Conservation (phyloP, 2,329 filamentous ascomycete species). For the Trichoderma guizhouense region DNA sequence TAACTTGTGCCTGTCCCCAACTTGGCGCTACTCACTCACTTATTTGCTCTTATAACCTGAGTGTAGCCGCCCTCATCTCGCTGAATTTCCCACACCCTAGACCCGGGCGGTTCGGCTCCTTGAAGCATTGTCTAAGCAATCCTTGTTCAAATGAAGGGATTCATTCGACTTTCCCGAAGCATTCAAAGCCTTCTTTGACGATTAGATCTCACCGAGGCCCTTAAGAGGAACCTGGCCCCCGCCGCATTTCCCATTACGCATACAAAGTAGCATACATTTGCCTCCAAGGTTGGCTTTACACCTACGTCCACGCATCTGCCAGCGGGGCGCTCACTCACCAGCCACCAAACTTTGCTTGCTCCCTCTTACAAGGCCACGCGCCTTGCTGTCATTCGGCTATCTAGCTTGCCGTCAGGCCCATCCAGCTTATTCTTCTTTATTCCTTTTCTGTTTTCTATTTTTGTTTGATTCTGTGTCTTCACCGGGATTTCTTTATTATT, state of each 20-base stretch:
- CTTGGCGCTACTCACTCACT: background rate
- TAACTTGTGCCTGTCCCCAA: background rate
- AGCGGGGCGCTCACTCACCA: slow-evolving; percentile 14
- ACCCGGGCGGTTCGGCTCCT: slow-evolving; percentile 4
- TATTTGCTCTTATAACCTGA: slow-evolving; percentile 1
- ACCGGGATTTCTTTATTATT: background rate
- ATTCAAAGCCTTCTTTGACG: background rate
- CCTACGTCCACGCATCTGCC: background rate
- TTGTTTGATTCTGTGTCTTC: background rate
- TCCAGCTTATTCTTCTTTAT: background rate
- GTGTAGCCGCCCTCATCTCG: slow-evolving; percentile 18
- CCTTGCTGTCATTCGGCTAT: slow-evolving; percentile 8
- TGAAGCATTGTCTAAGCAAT: slow-evolving; percentile 10
- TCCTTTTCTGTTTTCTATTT: background rate
- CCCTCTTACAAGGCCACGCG: slow-evolving; percentile 15
- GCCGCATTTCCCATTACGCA: background rate
- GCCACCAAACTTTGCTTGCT: slow-evolving; percentile 13
- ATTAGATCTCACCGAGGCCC: background rate
- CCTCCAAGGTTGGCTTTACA: background rate
- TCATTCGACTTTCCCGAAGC: background rate
- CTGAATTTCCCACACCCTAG: slow-evolving; percentile 15
- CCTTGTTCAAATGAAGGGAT: slow-evolving; percentile 15
- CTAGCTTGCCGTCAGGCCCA: background rate
- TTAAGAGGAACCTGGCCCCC: slow-evolving; percentile 1
- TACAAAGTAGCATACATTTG: background rate